phyloP scores from a whole-genome alignment of 2,329 filamentous ascomycete genomes.

The Botrytis medusae region DNA sequence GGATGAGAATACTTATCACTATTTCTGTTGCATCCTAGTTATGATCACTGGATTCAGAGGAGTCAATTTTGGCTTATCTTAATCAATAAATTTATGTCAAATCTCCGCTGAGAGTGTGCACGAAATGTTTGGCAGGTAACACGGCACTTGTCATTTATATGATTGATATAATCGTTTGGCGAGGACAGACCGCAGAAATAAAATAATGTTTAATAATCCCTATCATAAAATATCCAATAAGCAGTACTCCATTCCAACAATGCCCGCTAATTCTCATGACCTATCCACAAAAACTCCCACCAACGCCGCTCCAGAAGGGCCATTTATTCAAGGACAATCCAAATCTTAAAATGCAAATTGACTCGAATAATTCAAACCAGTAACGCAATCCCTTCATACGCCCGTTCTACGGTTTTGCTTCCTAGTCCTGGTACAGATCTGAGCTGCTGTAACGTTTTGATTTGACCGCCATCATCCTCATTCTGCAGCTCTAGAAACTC shows the following conservation, averaged over 20 bases:
- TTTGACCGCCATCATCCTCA: conserved; percentile 44
- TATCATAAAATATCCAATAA: conserved; percentile 6
- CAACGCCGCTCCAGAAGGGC: conserved; percentile 1
- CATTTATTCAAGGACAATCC: conserved; percentile 26
- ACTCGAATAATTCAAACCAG: conserved; percentile 28
- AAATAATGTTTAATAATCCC: background rate
- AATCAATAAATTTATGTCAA: background rate
- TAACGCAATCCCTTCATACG: conserved; percentile 42
- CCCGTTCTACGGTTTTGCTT: conserved; percentile 55
- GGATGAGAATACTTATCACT: no score
- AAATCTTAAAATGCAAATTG: conserved; percentile 8
- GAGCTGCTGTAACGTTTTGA: conserved; percentile 53
- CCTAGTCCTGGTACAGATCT: conserved; percentile 57
- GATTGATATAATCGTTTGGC: background rate
- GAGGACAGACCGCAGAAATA: background rate
- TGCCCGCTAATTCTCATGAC: conserved; percentile 10
- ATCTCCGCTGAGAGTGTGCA: background rate
- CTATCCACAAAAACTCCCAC: conserved; percentile 23
- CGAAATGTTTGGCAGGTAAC: background rate
- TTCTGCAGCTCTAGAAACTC: conserved; percentile 52
- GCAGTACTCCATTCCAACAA: conserved; percentile 19
- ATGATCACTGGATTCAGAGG: conserved; percentile 13
- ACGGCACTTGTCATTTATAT: conserved; percentile 1
- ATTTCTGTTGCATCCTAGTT: background rate
- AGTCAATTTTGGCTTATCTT: background rate